Evolutionary conservation across 2,329 filamentous ascomycete species (phyloP).

Genomic region (Penicillium glabrum): DNA sequence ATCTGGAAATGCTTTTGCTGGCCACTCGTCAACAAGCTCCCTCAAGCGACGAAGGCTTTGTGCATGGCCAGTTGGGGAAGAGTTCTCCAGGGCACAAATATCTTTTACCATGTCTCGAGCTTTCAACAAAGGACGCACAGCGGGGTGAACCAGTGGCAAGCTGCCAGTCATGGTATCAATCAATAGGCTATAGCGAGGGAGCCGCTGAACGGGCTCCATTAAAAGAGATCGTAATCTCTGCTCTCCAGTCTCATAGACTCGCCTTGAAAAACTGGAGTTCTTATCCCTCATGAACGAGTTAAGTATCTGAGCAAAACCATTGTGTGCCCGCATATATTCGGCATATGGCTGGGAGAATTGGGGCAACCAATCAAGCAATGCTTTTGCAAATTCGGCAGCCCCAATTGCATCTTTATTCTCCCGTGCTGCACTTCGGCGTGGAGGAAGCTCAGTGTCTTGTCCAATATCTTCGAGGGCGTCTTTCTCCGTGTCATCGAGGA

Average conservation of each 20-base stretch:
- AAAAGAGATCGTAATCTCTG: conserved; percentile 86
- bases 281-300: conserved; percentile 73
- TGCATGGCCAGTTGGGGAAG: conserved; percentile 64
- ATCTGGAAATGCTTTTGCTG: conserved; percentile 65
- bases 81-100: conserved; percentile 88
- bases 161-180: conserved; percentile 93
- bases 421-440: conserved; percentile 47
- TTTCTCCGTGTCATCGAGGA: conserved; percentile 81
- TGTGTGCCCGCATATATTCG: conserved; percentile 88
- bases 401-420: conserved; percentile 70
- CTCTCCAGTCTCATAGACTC: conserved; percentile 81
- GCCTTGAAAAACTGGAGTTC: conserved; percentile 77
- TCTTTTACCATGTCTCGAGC: conserved; percentile 92
- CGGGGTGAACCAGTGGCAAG: conserved; percentile 81
- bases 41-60: conserved; percentile 72
- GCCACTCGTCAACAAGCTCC: conserved; percentile 77
- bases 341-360: conserved; percentile 88
- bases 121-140: conserved; percentile 77
- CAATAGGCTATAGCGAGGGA: conserved; percentile 91
- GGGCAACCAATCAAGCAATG: conserved; percentile 89
- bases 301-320: conserved; percentile 78
- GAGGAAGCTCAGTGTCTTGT: conserved; percentile 49
- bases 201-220: conserved; percentile 92
- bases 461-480: conserved; percentile 77
- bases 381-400: conserved; percentile 72